Conservation (phyloP, 2,329 filamentous ascomycete genomes). For the Ascochyta fabae region DNA sequence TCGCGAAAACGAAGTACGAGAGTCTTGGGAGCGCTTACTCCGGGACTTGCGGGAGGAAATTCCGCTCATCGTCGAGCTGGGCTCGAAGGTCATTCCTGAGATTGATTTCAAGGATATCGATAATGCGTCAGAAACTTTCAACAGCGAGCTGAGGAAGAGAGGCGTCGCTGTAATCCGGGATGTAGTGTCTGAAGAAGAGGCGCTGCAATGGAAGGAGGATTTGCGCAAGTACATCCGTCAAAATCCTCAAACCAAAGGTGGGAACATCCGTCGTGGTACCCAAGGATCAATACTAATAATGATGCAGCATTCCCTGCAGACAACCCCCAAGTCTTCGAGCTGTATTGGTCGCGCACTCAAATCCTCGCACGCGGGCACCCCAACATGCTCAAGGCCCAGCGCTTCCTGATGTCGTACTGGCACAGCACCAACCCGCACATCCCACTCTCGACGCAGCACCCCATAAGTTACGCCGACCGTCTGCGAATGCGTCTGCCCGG, state of each 20-base stretch:
- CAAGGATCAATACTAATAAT: slow-evolving; percentile 11
- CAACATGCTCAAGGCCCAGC: slow-evolving; percentile 55
- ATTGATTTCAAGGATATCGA: slow-evolving; percentile 57
- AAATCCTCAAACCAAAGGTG: slow-evolving; percentile 55
- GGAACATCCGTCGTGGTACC: background rate
- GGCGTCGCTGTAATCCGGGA: slow-evolving; percentile 57
- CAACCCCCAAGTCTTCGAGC: slow-evolving; percentile 58
- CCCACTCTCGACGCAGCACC: slow-evolving; percentile 54
- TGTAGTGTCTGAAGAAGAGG: slow-evolving; percentile 54
- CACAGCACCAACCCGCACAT: slow-evolving; percentile 53
- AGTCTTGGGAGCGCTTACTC: slow-evolving; percentile 57
- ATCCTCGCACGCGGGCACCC: slow-evolving; percentile 56
- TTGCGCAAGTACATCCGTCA: slow-evolving; percentile 53
- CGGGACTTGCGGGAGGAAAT: slow-evolving; percentile 53
- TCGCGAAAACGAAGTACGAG: slow-evolving; percentile 55
- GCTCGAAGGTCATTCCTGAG: slow-evolving; percentile 53
- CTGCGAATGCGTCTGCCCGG: slow-evolving; percentile 62
- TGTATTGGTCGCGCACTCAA: slow-evolving; percentile 58
- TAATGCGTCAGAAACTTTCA: slow-evolving; percentile 62
- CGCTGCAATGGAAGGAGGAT: slow-evolving; percentile 53
- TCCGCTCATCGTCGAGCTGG: slow-evolving; percentile 51
- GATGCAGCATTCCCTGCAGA: slow-evolving; percentile 54
- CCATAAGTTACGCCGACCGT: slow-evolving; percentile 57
- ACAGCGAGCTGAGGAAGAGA: slow-evolving; percentile 63
- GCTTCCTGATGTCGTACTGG: slow-evolving; percentile 59